Conservation (phyloP, 306 rosid genomes). For the Pyrus bretschneideri region DNA sequence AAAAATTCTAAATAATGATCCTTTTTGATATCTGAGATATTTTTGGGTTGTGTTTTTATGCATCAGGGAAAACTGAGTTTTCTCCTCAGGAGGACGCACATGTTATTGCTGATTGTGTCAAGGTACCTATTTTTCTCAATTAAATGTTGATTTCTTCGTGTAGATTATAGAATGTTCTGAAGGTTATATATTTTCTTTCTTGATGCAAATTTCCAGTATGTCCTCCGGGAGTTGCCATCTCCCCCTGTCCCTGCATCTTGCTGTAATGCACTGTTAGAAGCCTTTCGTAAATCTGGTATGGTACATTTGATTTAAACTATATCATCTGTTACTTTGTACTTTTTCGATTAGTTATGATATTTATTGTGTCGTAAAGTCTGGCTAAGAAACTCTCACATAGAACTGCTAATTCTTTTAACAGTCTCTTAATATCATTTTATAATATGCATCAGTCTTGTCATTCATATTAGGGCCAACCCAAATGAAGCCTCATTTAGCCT, state of each 20-base stretch:
- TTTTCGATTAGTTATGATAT: background rate
- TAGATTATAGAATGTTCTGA: conserved; percentile 11
- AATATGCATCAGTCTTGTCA: background rate
- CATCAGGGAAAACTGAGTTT: conserved; percentile 82
- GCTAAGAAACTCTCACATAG: background rate
- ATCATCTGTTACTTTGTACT: background rate
- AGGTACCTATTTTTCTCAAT: conserved; percentile 43
- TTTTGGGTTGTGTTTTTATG: conserved; percentile 22
- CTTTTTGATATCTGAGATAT: conserved; percentile 15
- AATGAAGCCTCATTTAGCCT: background rate
- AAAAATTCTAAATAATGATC: background rate
- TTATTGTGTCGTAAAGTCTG: background rate
- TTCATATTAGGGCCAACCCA: background rate
- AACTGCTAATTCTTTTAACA: background rate
- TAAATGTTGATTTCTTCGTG: conserved; percentile 9
- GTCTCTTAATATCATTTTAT: background rate
- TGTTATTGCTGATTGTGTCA: conserved; percentile 81
- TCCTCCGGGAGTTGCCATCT: conserved; percentile 87
- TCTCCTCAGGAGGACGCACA: conserved; percentile 86
- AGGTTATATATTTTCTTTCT: conserved; percentile 12
- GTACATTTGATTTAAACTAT: background rate
- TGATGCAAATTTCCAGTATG: conserved; percentile 46
- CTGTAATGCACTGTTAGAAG: conserved; percentile 85
- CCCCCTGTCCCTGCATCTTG: conserved; percentile 99
- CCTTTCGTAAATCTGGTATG: conserved; percentile 63